Base-by-base conservation (phyloP, 768 basidiomycete species). In the Leccinum truebloodii region DNA sequence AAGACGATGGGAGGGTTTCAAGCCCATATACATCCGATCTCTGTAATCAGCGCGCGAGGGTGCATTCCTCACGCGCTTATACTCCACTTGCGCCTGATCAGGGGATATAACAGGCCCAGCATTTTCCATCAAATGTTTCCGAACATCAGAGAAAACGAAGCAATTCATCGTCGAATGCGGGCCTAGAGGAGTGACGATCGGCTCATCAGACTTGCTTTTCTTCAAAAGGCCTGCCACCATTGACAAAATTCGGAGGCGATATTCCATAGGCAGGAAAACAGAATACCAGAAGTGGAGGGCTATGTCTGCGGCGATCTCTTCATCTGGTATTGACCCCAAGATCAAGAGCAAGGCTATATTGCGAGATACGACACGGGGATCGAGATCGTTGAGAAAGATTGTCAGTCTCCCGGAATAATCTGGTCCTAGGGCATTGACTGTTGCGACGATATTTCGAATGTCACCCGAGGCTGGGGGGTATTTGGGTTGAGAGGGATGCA, bases 391-490 rank as follows among this genome's bases (percentile, higher is more conserved):
- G 54, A 83, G 53, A 2, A 81, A 4, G 28, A 83, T 71, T 8
- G 64, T 75, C 16, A 80, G 55, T 13, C 71, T 59, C 3, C 82
- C 82, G 1, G 71, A 67, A 60, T 78, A 82, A 49, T 80, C 66
- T 12, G 61, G 20, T 6, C 81, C 79, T 24, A 83, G 74, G 12
- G 62, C 61, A 59, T 82, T 83, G 55, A 83, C 63, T 3, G 79
- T 82, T 28, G 65, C 65, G 6, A 83, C 53, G 18, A 82, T 60
- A 56, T 81, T 74, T 35, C 82, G 75, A 52, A 83, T 71, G 65
- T 83, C 82, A 6, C 82, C 82, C 7, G 82, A 83, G 0, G 80
- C 82, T 83, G 51, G n/a, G n/a, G n/a, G n/a, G n/a, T n/a, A n/a
- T 18, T 54, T 50, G 50, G 28, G 26, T 16, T 1, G 44, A 57